These are phyloP conservation scores for Trichophyton benhamiae DNA, from an alignment of 2,329 filamentous ascomycete genomes.

Conservation along the genomic window DNA sequence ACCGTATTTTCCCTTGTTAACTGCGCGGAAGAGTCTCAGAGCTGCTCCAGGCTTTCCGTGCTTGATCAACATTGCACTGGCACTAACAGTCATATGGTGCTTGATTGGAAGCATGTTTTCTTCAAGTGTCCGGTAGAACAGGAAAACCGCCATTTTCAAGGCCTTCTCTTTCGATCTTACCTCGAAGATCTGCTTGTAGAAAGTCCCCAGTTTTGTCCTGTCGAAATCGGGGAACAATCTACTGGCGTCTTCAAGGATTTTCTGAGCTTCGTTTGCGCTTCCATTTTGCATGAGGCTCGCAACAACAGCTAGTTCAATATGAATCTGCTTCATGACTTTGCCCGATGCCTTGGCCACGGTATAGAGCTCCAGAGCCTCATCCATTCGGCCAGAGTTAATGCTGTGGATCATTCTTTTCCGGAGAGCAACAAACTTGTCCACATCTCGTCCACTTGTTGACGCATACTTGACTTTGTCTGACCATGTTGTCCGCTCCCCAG, in stretches of 20 bases:
- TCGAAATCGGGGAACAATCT: constrained; percentile 16
- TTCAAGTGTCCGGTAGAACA: constrained; percentile 28
- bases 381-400: constrained; percentile 27
- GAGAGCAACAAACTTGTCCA: constrained; percentile 25
- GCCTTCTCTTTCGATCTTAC: constrained; percentile 17
- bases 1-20: constrained; percentile 29
- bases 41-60: constrained; percentile 19
- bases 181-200: constrained; percentile 27
- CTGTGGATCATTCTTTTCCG: constrained; percentile 27
- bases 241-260: constrained; percentile 24
- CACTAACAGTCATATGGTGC: constrained; percentile 24
- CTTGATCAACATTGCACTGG: constrained; percentile 21
- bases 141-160: constrained; percentile 27
- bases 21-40: constrained; percentile 23
- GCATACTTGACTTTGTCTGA: constrained; percentile 23
- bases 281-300: constrained; percentile 25
- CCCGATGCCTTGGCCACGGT: constrained; percentile 20
- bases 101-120: constrained; percentile 24
- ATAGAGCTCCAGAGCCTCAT: constrained; percentile 23
- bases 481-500: constrained; percentile 17
- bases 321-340: constrained; percentile 22
- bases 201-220: constrained; percentile 21
- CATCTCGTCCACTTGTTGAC: constrained; percentile 18
- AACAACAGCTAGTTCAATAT: constrained; percentile 28
- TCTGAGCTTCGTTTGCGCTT: constrained; percentile 21